These are phyloP conservation scores for Cladosporium sp. DNA, from an alignment of 2,329 filamentous ascomycete genomes.

Conservation along the genomic window DNA sequence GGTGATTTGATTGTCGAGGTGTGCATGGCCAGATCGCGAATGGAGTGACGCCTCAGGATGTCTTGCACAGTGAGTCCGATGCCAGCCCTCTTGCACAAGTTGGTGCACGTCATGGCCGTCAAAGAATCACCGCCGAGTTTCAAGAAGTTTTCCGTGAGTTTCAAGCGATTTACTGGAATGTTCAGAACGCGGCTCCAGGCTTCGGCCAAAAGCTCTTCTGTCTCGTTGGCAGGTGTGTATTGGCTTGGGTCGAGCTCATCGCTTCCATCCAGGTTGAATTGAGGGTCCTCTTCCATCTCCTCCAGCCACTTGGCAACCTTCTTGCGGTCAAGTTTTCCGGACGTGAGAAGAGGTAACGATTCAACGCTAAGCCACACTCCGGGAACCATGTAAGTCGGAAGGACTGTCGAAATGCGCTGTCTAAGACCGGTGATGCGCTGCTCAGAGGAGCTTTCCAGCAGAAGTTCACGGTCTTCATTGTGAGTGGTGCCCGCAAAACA, in stretches of 20 bases:
- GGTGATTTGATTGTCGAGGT: conserved; percentile 4
- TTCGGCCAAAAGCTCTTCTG: neutral
- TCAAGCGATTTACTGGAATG: conserved; percentile 4
- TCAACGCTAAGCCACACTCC: conserved; percentile 12
- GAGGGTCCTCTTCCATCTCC: conserved; percentile 5
- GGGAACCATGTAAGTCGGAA: conserved; percentile 15
- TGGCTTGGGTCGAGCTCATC: neutral
- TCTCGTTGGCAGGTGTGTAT: conserved; percentile 7
- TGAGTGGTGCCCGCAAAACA: conserved; percentile 5
- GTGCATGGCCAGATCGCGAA: conserved; percentile 12
- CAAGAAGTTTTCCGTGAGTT: conserved; percentile 39
- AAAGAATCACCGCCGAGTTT: conserved; percentile 45
- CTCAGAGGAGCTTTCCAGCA: conserved; percentile 25
- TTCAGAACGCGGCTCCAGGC: conserved; percentile 11
- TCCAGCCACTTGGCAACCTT: conserved; percentile 10
- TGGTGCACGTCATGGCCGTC: conserved; percentile 42
- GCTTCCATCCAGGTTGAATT: neutral
- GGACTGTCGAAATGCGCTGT: conserved; percentile 4
- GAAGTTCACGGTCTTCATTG: conserved; percentile 5
- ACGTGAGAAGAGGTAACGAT: conserved; percentile 8
- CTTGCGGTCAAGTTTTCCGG: conserved; percentile 14
- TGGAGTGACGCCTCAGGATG: conserved; percentile 35
- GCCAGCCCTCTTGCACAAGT: conserved; percentile 33
- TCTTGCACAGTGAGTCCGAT: conserved; percentile 32
- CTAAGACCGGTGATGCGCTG: conserved; percentile 10